Base-by-base conservation (phyloP, 2,329 filamentous ascomycete genomes). In the Cytospora mali region DNA sequence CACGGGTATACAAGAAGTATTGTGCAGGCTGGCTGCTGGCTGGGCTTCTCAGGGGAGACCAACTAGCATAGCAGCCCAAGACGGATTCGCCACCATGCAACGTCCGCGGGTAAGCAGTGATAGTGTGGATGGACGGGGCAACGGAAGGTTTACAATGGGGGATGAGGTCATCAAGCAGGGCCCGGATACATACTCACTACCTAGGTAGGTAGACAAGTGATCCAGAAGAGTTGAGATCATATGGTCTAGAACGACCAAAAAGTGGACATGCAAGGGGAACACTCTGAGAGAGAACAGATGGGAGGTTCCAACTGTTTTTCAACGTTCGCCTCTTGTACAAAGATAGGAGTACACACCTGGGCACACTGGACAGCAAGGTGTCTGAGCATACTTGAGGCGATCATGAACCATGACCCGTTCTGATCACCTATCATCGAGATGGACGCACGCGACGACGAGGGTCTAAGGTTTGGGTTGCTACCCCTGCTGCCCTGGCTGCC, bases 91-190 rank as follows among this genome's bases (percentile, higher is more conserved):
- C 63, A 65, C 63, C 54, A 62, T 57, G 63, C 35, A 57, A 50
- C 53, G n/a, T 56, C 39, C 18, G 25, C 29, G 51, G n/a, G n/a
- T n/a, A n/a, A n/a, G n/a, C n/a, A n/a, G n/a, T n/a, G n/a, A n/a
- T n/a, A n/a, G 48, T 60, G 55, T 56, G 55, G 58, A 42, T 49
- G 39, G 58, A 42, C 35, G 39, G 35, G 31, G 39, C n/a, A 25
- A 42, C 31, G 58, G 53, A 54, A 39, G 48, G n/a, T n/a, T 60
- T 52, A 54, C 51, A 33, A 42, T 42, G 31, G n/a, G 23, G 49
- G 63, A 61, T 65, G 63, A 65, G 63, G 63, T 65, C 63, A 65
- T 63, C 61, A 54, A 63, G 50, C 62, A 64, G 62, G 48, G 46
- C 28, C n/a, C 39, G 23, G 31, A 48, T 23, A 46, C n/a, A 46